Evolutionary conservation across 768 basidiomycete genomes (phyloP), one percentile per base, ranked within the genome.

Genomic region (Pleurotus djamor): DNA sequence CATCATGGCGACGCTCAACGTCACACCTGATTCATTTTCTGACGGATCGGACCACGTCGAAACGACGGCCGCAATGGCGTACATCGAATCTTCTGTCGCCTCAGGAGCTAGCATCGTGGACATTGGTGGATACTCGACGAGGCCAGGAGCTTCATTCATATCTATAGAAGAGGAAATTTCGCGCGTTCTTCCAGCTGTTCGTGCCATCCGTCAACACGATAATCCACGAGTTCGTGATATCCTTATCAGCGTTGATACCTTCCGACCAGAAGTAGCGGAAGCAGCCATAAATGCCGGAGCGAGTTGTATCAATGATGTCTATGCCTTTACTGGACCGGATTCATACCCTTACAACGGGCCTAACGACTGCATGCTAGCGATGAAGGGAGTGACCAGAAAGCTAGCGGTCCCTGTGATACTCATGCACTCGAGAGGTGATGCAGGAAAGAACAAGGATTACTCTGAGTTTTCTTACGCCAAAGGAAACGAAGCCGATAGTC

Each of bases 1-100:
- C 58, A 69, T 98, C 59, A 98, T 98, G 96, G 89, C 89, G 0
- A 97, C 92, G 0, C 81, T 99, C 59, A 98, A 98, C 68, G 82
- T 83, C 5, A 98, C 96, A 0, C 96, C 96, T 2, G 96, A 99
- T 72, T 97, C 96, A 0, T 98, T 98, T 74, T 98, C 96, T 0
- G 95, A 98, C 62, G 94, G 94, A 8, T 80, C 86, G 0, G 68
- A 72, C 16, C 78, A 89, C 69, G 77, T 81, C 61, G 79, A 79
- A 0, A 63, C 87, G 9, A 63, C 79, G 0, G 69, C 77, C 8
- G 91, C 89, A 0, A 66, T 94, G 13, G 65, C 68, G 2, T 90
- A 88, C 61, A 76, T 79, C 0, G 61, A 67, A 3, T 52, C 73
- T 3, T 79, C 92, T 0, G 75, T 86, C 2, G 61, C 70, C 0